phyloP scores from a whole-genome alignment of 345 rosid genomes.

The Moricandia arvensis region DNA sequence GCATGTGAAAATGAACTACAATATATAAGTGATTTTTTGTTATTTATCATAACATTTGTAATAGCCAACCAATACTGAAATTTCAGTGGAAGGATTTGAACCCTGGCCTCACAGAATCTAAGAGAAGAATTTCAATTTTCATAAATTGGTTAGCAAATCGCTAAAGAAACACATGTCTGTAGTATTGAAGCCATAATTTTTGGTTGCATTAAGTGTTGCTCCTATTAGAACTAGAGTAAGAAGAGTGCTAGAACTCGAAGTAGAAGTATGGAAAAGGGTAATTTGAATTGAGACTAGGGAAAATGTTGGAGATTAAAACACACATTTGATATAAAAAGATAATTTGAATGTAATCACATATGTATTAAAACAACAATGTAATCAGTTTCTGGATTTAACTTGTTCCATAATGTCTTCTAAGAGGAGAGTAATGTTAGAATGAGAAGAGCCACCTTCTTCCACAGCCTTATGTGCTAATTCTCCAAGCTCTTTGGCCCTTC shows the following conservation, averaged over 20 bases:
- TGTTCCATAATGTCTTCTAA: too few relatives aligned
- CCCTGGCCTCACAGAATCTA: background rate
- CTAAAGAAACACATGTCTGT: background rate
- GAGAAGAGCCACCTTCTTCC: too few relatives aligned
- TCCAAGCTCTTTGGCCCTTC: too few relatives aligned
- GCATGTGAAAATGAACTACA: background rate
- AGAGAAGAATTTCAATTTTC: background rate
- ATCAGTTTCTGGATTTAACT: too few relatives aligned
- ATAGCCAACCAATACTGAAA: background rate
- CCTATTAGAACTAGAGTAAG: background rate
- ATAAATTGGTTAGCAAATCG: background rate
- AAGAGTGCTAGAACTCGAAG: background rate
- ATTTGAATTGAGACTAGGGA: background rate
- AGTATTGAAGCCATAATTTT: background rate
- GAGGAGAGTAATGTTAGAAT: too few relatives aligned
- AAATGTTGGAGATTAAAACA: background rate
- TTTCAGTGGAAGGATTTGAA: background rate
- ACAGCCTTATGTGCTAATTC: too few relatives aligned
- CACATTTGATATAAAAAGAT: background rate
- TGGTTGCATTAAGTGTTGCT: background rate
- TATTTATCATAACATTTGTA: background rate
- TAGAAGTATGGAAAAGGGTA: background rate
- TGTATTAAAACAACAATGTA: background rate
- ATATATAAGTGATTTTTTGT: background rate
- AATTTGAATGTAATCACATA: background rate